A percentile compares a stretch with the other conserved stretches of the same genome.
These are phyloP conservation scores for Malus sylvestris DNA, from an alignment of 306 rosid genomes.

Conservation along the genomic window DNA sequence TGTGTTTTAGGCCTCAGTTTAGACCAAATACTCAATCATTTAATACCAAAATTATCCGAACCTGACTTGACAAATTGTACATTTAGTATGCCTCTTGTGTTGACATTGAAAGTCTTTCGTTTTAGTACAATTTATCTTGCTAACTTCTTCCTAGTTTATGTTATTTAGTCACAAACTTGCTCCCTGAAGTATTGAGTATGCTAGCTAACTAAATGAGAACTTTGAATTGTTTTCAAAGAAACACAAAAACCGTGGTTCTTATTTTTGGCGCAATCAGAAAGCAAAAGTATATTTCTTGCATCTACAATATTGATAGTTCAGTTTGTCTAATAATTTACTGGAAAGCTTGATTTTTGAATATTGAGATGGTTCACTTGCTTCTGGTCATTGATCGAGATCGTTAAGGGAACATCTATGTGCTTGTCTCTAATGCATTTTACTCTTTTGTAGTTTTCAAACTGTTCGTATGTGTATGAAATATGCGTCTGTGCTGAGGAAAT, in stretches of 20 bases:
- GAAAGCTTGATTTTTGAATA: neutral
- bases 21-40: neutral
- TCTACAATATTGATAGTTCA: neutral
- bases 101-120: too few species aligned
- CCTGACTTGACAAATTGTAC: neutral
- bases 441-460: neutral
- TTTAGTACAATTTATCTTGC: too few species aligned
- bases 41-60: neutral
- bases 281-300: neutral
- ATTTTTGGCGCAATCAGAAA: neutral
- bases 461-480: neutral
- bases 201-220: neutral
- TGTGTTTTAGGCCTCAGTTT: neutral
- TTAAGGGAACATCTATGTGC: neutral
- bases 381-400: neutral
- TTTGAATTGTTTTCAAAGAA: neutral
- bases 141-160: neutral
- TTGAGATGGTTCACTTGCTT: neutral
- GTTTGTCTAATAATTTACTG: neutral
- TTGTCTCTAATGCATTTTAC: neutral
- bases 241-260: neutral
- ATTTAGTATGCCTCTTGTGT: too few species aligned
- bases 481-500: neutral
- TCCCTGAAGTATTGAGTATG: neutral
- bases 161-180: too few species aligned